These are phyloP conservation scores for Phoma sp. DNA, from an alignment of 2,329 filamentous ascomycete species.

Conservation along the genomic window DNA sequence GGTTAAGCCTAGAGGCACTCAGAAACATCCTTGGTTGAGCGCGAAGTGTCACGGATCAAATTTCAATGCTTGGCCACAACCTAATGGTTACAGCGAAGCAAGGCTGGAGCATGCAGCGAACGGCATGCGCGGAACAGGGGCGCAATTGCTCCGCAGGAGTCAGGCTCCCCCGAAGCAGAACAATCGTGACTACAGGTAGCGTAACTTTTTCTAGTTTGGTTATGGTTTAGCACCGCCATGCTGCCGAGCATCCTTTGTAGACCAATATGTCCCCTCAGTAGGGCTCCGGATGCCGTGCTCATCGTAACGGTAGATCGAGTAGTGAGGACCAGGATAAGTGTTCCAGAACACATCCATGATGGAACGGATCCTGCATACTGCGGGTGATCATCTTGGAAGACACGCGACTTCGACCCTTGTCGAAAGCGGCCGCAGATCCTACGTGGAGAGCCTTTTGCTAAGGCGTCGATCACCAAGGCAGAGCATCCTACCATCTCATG, in stretches of 20 bases:
- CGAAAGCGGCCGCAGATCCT: neutral
- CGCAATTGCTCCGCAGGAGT: neutral
- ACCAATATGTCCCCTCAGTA: neutral
- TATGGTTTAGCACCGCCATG: neutral
- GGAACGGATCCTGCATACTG: neutral
- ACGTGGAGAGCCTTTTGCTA: neutral
- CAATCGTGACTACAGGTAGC: neutral
- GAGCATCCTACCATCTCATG: neutral
- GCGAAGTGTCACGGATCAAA: conserved; percentile 35
- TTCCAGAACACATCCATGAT: neutral
- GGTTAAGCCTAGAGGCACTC: conserved; percentile 46
- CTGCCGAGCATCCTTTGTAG: neutral
- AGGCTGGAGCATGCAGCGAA: neutral
- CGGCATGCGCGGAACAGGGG: neutral
- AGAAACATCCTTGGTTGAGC: conserved; percentile 41
- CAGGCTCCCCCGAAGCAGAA: neutral
- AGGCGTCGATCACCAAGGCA: neutral
- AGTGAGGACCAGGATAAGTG: neutral
- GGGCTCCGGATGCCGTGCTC: neutral
- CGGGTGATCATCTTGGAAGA: neutral
- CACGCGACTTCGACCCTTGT: neutral
- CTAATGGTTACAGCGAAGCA: conserved; percentile 32
- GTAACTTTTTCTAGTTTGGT: neutral
- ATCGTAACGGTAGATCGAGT: neutral
- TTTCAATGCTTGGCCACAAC: conserved; percentile 32